Conservation (phyloP, 305 asterid species). For the Rubia peregrina region DNA sequence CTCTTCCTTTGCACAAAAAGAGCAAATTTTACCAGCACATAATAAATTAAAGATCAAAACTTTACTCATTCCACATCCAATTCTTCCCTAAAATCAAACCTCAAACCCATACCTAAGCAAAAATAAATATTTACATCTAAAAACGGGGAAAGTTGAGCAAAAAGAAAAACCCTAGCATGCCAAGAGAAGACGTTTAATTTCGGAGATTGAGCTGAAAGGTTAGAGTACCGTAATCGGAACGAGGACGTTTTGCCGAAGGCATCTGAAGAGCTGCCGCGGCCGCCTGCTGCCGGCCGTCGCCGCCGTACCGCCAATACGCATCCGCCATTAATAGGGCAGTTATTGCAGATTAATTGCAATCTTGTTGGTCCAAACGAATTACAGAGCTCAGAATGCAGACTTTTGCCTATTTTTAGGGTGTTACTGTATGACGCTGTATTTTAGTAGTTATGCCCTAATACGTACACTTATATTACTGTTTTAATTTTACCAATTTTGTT, state of each 20-base stretch:
- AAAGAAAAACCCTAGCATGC: constrained; percentile 12
- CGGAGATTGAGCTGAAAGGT: neutral
- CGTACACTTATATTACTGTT: too few relatives aligned
- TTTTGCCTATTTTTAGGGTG: too few relatives aligned
- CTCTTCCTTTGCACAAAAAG: neutral
- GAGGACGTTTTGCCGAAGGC: constrained; percentile 55
- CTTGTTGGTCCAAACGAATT: neutral
- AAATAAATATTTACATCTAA: neutral
- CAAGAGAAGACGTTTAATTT: neutral
- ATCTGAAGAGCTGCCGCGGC: constrained; percentile 31
- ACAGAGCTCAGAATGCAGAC: neutral
- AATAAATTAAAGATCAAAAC: neutral
- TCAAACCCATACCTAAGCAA: neutral
- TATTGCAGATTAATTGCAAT: neutral
- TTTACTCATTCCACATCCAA: neutral
- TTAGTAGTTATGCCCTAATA: too few relatives aligned
- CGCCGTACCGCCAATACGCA: constrained; percentile 63
- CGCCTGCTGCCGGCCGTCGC: constrained; percentile 49
- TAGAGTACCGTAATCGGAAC: constrained; percentile 49
- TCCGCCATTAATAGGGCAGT: constrained; percentile 41
- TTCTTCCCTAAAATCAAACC: neutral
- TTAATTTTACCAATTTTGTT: too few relatives aligned
- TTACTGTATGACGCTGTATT: too few relatives aligned
- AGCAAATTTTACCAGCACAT: neutral
- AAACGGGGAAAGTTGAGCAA: neutral